Evolutionary conservation across 169 alveolate genomes (phyloP).

Genomic region (Eimeria falciformis): DNA sequence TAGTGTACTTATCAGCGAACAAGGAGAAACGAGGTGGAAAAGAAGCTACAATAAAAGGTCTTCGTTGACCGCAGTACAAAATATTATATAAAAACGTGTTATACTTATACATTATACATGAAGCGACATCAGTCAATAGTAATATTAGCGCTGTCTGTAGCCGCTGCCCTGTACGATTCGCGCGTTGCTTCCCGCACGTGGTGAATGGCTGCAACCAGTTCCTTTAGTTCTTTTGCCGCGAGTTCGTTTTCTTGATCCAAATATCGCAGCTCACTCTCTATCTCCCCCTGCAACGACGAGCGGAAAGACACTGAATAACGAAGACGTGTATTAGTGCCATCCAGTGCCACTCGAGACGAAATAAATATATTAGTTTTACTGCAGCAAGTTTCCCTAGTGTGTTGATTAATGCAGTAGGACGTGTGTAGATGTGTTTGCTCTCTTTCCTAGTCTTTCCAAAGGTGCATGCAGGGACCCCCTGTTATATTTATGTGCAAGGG

Average conservation of each 20-base stretch:
- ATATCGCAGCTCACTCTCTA: constrained; percentile 50
- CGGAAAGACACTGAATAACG: neutral
- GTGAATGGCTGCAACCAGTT: constrained; percentile 66
- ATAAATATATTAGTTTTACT: neutral
- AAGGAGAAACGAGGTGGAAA: too few relatives aligned
- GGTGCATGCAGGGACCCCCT: too few relatives aligned
- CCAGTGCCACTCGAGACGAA: too few relatives aligned
- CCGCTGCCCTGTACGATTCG: constrained; percentile 59
- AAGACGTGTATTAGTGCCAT: neutral
- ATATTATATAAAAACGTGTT: too few relatives aligned
- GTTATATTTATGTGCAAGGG: too few relatives aligned
- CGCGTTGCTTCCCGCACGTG: constrained; percentile 48
- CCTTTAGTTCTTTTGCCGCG: constrained; percentile 55
- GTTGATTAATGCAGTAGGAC: too few relatives aligned
- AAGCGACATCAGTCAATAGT: constrained; percentile 57
- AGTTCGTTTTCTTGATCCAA: constrained; percentile 52
- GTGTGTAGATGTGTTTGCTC: too few relatives aligned
- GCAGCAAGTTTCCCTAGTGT: neutral
- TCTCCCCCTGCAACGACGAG: constrained; percentile 43
- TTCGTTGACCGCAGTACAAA: too few relatives aligned
- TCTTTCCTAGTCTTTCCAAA: too few relatives aligned
- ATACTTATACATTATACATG: neutral
- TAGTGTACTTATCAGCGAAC: too few relatives aligned
- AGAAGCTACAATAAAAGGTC: too few relatives aligned
- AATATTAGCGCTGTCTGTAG: constrained; percentile 54